These are phyloP conservation scores for Houttuynia cordata DNA, from an alignment of 164 flowering plant species.

Conservation along the genomic window DNA sequence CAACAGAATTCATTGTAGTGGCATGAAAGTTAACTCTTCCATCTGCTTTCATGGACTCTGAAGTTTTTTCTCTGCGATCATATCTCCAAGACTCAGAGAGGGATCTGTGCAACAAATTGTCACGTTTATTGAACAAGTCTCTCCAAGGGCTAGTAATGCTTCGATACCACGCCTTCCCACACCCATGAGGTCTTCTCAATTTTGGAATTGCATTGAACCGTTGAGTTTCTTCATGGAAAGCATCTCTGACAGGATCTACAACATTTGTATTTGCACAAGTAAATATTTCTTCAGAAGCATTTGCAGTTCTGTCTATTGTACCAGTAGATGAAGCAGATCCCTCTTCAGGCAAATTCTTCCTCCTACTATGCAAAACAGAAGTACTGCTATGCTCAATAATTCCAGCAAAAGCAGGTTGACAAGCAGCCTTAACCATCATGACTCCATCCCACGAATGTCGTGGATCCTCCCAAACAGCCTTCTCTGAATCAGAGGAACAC, in stretches of 20 bases:
- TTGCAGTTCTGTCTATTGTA: slow-evolving; percentile 1
- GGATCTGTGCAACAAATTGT: slow-evolving; percentile 10
- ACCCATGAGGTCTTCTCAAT: slow-evolving; percentile 8
- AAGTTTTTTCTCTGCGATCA: slow-evolving; percentile 1
- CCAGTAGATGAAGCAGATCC: slow-evolving; percentile 6
- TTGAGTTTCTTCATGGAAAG: slow-evolving; percentile 1
- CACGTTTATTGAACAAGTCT: slow-evolving; percentile 8
- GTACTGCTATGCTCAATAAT: slow-evolving; percentile 1
- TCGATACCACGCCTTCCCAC: slow-evolving; percentile 10
- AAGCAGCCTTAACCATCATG: slow-evolving; percentile 5
- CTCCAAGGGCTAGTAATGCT: slow-evolving; percentile 12
- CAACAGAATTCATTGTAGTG: neutral
- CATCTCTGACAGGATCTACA: slow-evolving; percentile 1
- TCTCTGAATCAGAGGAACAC: slow-evolving; percentile 8
- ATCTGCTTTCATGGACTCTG: slow-evolving; percentile 1
- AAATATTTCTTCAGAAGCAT: slow-evolving; percentile 2
- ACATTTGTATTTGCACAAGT: neutral
- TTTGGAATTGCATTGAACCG: neutral
- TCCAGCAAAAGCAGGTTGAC: slow-evolving; percentile 2
- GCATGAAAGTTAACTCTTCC: slow-evolving; percentile 3
- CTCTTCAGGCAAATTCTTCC: slow-evolving; percentile 6
- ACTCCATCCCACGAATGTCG: slow-evolving; percentile 13
- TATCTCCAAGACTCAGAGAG: slow-evolving; percentile 14
- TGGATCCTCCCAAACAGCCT: slow-evolving; percentile 12
- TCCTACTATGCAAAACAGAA: slow-evolving; percentile 4